phyloP scores from a whole-genome alignment of 108 stramenopile genomes.

The Hondaea fermentalgiana region DNA sequence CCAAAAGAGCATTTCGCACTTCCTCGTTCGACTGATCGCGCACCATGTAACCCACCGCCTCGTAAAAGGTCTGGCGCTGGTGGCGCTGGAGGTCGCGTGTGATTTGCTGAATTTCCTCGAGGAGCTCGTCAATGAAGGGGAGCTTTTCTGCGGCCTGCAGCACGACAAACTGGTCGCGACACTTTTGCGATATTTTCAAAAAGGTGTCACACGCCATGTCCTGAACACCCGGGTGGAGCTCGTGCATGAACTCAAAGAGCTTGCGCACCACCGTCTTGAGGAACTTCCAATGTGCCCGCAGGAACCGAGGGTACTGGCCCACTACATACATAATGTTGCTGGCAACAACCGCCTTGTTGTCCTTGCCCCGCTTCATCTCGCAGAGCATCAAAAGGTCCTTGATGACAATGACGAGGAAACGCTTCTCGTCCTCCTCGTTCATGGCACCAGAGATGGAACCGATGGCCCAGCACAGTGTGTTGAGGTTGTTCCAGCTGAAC shows the following conservation, averaged over 20 bases:
- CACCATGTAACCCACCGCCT: conserved; percentile 88
- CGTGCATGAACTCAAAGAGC: conserved; percentile 99
- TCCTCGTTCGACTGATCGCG: conserved; percentile 67
- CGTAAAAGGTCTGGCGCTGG: conserved; percentile 97
- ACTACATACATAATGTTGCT: conserved; percentile 99
- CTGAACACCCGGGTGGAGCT: conserved; percentile 95
- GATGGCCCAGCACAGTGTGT: conserved; percentile 98
- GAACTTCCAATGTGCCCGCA: conserved; percentile 99
- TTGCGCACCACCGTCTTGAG: conserved; percentile 99
- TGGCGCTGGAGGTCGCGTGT: conserved; percentile 93
- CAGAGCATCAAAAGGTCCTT: conserved; percentile 92
- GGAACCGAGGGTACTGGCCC: conserved; percentile 98
- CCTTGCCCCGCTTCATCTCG: conserved; percentile 90
- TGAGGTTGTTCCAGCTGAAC: conserved; percentile 65
- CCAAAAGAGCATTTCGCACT: conserved; percentile 51
- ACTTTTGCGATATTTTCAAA: conserved; percentile 94
- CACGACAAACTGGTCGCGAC: conserved; percentile 76
- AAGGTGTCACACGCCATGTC: conserved; percentile 99
- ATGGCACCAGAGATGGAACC: conserved; percentile 97
- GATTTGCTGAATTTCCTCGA: conserved; percentile 73
- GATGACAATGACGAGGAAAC: conserved; percentile 96
- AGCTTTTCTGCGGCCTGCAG: conserved; percentile 73
- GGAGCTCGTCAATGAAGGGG: conserved; percentile 84
- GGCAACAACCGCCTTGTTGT: conserved; percentile 97
- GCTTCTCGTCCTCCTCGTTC: conserved; percentile 96